Base-by-base conservation (phyloP, 352 stramenopile species). In the Phytophthora hibernalis region DNA sequence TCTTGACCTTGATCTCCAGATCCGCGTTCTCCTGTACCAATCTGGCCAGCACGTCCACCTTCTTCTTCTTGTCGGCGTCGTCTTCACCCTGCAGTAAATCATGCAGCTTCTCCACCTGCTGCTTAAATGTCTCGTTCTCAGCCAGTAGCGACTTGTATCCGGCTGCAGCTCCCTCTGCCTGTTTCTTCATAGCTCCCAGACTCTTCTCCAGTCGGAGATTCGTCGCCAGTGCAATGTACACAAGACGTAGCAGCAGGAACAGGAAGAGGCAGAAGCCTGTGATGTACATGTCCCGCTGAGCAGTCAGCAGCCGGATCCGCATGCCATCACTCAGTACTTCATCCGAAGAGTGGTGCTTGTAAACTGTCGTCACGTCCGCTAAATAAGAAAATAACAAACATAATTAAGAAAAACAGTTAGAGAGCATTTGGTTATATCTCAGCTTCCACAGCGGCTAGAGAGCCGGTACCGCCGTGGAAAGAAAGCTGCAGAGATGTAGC, bases 271-370 rank as follows among this genome's bases (percentile, higher is more conserved):
- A 90, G 64, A 94, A 93, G 65, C 87, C 85, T 30, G 87, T 84
- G 59, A 96, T 94, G 83, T 95, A 96, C 85, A 94, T 92, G 65
- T 96, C 82, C 20, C 87, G 81, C 66, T 95, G 85, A 0, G 87
- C 83, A 15, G 78, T 79, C 55, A 95, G 73, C 55, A 95, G 55
- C 22, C 85, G 87, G 45, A 95, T 90, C n/a, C 87, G 85, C 65
- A 95, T 65, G 13, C 87, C 85, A 67, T 96, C 87, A 44, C 75
- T 86, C 31, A 89, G 70, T 21, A 86, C 63, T 44, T 76, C 68
- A 16, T 86, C 82, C 13, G 74, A 70, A 31, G 73, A 70, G 51
- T 91, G 80, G 65, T 93, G 79, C 65, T 88, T 89, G 76, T 90
- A 92, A 38, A 72, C 72, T 28, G 85, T 91, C 56, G 65, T 67